Conservation (phyloP, 306 rosid genomes). For the Oxytropis ochrocephala region DNA sequence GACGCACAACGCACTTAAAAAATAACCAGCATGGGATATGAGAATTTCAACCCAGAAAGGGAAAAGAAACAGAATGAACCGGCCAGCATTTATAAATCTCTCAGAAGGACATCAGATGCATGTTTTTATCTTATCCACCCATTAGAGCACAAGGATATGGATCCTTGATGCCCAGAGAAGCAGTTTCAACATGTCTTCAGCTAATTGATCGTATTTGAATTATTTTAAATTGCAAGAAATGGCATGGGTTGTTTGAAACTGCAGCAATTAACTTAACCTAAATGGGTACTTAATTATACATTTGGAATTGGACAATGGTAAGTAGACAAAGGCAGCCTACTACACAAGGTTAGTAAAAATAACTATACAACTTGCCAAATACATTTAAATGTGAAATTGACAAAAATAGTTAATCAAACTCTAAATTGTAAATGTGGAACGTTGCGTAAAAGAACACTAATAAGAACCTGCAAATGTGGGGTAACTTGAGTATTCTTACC, state of each 20-base stretch:
- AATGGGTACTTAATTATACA: neutral
- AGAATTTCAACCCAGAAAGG: neutral
- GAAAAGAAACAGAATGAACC: neutral
- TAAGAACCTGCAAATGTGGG: constrained; percentile 8
- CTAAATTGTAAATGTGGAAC: neutral
- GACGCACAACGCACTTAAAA: neutral
- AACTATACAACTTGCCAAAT: neutral
- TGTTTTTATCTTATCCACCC: neutral
- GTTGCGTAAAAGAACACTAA: neutral
- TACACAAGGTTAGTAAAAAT: neutral
- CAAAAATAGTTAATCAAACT: constrained; percentile 10
- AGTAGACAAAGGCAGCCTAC: neutral
- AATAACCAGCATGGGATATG: neutral
- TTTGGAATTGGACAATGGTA: neutral
- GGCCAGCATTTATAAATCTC: neutral
- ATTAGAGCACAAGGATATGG: neutral
- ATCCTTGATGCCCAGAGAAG: neutral
- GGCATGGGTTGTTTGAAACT: neutral
- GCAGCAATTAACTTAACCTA: neutral
- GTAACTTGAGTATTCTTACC: constrained; percentile 1
- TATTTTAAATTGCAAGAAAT: neutral
- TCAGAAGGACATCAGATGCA: neutral
- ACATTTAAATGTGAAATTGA: neutral
- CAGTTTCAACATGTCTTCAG: neutral
- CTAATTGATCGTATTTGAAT: neutral